Evolutionary conservation across 495 filamentous ascomycete species (phyloP).

Genomic region (Mycothermus thermophilus): DNA sequence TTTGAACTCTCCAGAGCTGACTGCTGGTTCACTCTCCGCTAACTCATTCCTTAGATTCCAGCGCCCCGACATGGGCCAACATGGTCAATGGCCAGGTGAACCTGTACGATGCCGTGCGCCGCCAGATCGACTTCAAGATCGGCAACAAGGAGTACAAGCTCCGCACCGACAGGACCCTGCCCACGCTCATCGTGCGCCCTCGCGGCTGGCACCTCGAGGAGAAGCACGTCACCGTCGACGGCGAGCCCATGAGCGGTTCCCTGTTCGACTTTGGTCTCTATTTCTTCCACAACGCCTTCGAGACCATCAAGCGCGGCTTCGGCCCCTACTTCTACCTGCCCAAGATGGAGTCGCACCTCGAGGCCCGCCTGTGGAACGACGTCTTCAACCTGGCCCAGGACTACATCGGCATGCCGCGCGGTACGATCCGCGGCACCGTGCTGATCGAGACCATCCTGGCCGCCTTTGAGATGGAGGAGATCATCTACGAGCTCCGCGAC

Average conservation of each 20-base stretch:
- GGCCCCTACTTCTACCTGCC: slow-evolving; percentile 99
- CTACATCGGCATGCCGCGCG: slow-evolving; percentile 72
- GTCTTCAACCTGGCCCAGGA: slow-evolving; percentile 96
- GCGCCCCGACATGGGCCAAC: slow-evolving; percentile 96
- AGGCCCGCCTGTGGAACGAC: slow-evolving; percentile 97
- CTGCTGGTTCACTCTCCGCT: too few species aligned
- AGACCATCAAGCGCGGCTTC: slow-evolving; percentile 67
- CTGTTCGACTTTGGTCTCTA: slow-evolving; percentile 98
- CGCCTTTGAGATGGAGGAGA: slow-evolving; percentile 99
- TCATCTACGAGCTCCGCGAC: slow-evolving; percentile 97
- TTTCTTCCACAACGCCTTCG: slow-evolving; percentile 97
- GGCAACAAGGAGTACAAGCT: slow-evolving; percentile 95
- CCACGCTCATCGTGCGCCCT: slow-evolving; percentile 75
- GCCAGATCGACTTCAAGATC: slow-evolving; percentile 92
- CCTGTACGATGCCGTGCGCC: slow-evolving; percentile 91
- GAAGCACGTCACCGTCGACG: slow-evolving; percentile 94
- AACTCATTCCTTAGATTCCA: too few species aligned
- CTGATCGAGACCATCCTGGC: slow-evolving; percentile 97
- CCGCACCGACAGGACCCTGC: slow-evolving; percentile 65
- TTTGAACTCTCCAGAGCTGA: background rate
- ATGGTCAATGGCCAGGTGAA: slow-evolving; percentile 99
- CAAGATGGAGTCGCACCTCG: slow-evolving; percentile 98
- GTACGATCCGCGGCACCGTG: slow-evolving; percentile 90
- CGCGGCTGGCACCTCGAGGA: slow-evolving; percentile 94
- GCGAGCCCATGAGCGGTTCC: slow-evolving; percentile 82